phyloP scores from a whole-genome alignment of 208 protist species.

The Trypanosoma platydactyli region DNA sequence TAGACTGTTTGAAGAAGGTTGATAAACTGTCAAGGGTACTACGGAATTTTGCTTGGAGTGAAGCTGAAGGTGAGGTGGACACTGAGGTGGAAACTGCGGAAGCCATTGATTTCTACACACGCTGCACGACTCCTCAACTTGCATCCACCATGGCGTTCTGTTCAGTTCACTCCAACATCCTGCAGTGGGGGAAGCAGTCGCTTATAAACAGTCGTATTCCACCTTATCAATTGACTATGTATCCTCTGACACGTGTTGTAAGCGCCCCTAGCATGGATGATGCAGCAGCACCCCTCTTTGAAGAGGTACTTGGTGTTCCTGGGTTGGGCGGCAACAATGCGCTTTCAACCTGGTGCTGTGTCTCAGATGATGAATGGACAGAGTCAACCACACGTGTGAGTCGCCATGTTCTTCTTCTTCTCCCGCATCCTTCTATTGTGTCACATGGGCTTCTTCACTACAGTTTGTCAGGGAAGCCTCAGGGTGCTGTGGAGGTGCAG shows the following conservation, averaged over 20 bases:
- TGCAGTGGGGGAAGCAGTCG: background rate
- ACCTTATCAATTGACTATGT: slow-evolving; percentile 20
- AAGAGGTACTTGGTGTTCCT: slow-evolving; percentile 20
- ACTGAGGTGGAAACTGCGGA: slow-evolving; percentile 17
- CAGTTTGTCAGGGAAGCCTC: background rate
- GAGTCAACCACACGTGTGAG: slow-evolving; percentile 12
- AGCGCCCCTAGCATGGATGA: slow-evolving; percentile 26
- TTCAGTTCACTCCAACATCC: background rate
- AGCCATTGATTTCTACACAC: slow-evolving; percentile 27
- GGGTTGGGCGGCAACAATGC: background rate
- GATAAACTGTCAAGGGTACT: background rate
- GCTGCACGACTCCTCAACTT: slow-evolving; percentile 14
- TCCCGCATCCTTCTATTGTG: slow-evolving; percentile 19
- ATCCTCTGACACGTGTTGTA: slow-evolving; percentile 24
- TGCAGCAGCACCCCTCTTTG: slow-evolving; percentile 12
- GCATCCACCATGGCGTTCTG: background rate
- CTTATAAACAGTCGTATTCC: background rate
- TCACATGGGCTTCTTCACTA: slow-evolving; percentile 19
- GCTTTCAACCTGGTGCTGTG: slow-evolving; percentile 11
- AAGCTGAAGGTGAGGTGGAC: slow-evolving; percentile 18
- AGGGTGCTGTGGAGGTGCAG: slow-evolving; percentile 17
- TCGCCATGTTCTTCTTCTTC: slow-evolving; percentile 24
- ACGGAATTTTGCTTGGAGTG: slow-evolving; percentile 1
- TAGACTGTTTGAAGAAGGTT: slow-evolving; percentile 15
- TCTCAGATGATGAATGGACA: slow-evolving; percentile 9